Conservation (phyloP, 305 asterid species). For the Solanum aculeatissimum region DNA sequence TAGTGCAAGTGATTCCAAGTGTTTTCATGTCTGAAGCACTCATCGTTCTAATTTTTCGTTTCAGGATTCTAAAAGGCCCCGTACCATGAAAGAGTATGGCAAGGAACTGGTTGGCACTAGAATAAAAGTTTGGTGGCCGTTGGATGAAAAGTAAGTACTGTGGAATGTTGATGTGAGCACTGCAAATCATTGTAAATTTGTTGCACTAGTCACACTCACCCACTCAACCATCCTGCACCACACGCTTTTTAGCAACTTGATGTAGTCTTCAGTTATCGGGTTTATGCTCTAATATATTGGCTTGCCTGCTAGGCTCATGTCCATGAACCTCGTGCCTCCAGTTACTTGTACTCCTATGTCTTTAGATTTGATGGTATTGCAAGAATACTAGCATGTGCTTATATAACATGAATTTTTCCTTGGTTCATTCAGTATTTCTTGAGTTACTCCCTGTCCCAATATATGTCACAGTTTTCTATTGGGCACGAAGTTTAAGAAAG, state of each 20-base stretch:
- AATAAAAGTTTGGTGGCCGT: slow-evolving; percentile 67
- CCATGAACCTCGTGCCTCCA: not conserved
- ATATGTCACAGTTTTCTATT: not conserved
- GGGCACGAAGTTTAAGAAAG: not conserved
- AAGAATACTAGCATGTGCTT: not conserved
- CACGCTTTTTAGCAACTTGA: not conserved
- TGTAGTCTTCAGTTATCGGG: not conserved
- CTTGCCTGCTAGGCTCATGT: not conserved
- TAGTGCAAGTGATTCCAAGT: not conserved
- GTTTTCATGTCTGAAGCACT: not conserved
- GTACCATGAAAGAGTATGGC: slow-evolving; percentile 10
- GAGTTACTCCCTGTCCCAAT: not conserved
- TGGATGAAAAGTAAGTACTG: slow-evolving; percentile 41
- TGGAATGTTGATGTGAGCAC: not conserved
- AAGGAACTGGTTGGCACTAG: slow-evolving; percentile 28
- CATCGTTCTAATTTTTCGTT: not conserved
- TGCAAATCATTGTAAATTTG: not conserved
- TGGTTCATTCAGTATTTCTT: not conserved
- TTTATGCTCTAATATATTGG: not conserved
- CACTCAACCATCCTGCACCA: not conserved
- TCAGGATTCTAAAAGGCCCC: slow-evolving; percentile 31
- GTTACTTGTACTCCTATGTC: not conserved
- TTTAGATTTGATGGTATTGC: not conserved
- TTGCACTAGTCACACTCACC: not conserved
- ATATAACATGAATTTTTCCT: not conserved